Evolutionary conservation across 768 basidiomycete genomes (phyloP).

Genomic region (Lactarius evosmus): DNA sequence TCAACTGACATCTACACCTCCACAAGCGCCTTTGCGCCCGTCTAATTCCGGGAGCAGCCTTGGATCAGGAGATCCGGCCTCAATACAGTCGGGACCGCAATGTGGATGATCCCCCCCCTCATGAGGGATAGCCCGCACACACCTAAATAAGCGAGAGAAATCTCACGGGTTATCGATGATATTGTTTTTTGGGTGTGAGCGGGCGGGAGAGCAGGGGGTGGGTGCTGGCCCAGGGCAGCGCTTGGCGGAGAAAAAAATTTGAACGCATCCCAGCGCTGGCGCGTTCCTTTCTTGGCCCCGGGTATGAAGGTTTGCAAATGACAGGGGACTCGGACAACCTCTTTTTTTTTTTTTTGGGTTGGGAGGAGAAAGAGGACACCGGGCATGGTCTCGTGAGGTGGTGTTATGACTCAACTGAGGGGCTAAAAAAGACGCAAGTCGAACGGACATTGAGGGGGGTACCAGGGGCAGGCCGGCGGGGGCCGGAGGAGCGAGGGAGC

Average conservation of each 20-base stretch:
- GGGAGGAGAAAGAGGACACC: too few species aligned
- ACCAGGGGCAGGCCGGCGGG: neutral
- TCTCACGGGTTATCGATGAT: constrained; percentile 1
- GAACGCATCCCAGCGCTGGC: constrained; percentile 6
- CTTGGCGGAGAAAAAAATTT: neutral
- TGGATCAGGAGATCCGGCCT: neutral
- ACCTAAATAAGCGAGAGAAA: neutral
- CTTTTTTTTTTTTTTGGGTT: neutral
- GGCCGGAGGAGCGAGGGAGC: neutral
- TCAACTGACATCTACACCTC: constrained; percentile 5
- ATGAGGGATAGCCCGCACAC: neutral
- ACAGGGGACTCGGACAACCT: neutral
- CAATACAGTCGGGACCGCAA: constrained; percentile 10
- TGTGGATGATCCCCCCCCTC: neutral
- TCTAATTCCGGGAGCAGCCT: constrained; percentile 9
- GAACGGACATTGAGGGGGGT: constrained; percentile 1
- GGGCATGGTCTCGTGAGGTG: constrained; percentile 3
- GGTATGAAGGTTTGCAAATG: neutral
- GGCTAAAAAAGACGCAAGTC: neutral
- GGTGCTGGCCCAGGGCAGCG: neutral
- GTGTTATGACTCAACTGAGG: constrained; percentile 10
- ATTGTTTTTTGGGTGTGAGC: neutral
- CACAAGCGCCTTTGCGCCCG: constrained; percentile 17
- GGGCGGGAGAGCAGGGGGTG: neutral
- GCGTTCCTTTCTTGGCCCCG: constrained; percentile 12